phyloP scores from a whole-genome alignment of 148 eudicot genomes.

The Chenopodium album region DNA sequence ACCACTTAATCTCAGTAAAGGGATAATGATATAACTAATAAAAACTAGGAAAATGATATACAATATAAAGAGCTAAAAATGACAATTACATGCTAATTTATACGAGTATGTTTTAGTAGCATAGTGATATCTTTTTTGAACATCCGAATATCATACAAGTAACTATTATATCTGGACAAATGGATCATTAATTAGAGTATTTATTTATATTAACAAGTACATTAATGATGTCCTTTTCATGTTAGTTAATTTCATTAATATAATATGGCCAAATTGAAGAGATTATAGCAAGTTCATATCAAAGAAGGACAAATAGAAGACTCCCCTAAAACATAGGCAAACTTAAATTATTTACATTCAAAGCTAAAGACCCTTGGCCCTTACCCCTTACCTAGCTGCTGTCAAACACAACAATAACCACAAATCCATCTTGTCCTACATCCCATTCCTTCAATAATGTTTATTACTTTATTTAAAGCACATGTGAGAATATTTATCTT shows the following conservation, averaged over 20 bases:
- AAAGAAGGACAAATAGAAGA: neutral
- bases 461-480: constrained; percentile 10
- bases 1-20: too few relatives aligned
- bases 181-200: neutral
- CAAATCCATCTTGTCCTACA: constrained; percentile 19
- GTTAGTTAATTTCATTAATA: neutral
- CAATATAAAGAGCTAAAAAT: too few relatives aligned
- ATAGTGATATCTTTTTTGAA: too few relatives aligned
- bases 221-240: neutral
- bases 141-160: too few relatives aligned
- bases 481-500: constrained; percentile 14
- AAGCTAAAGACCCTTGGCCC: neutral
- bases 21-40: too few relatives aligned
- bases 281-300: neutral
- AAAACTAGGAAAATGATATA: too few relatives aligned
- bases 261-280: neutral
- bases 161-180: too few relatives aligned
- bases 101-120: too few relatives aligned
- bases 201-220: neutral
- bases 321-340: constrained; percentile 11
- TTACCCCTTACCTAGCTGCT: constrained; percentile 7
- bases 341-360: neutral
- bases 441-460: constrained; percentile 22
- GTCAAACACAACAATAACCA: neutral
- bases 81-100: too few relatives aligned